phyloP scores from a whole-genome alignment of 345 rosid species.

The Toxicodendron radicans region DNA sequence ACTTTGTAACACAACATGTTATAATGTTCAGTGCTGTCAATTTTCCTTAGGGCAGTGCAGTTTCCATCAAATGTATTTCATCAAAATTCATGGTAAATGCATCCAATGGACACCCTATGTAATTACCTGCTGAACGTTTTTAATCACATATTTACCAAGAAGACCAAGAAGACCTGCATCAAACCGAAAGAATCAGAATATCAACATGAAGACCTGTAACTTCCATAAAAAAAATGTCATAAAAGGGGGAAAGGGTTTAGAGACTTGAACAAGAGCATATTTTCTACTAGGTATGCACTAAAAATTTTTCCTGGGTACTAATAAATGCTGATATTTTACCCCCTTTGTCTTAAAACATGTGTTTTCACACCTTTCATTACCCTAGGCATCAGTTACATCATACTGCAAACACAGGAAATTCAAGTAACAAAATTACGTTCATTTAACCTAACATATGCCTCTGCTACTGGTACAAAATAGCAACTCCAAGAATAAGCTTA shows the following conservation, averaged over 20 bases:
- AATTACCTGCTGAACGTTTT: conserved; percentile 65
- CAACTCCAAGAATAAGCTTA: background rate
- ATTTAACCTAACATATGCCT: no score
- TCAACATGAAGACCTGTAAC: background rate
- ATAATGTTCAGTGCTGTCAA: background rate
- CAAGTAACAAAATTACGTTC: no score
- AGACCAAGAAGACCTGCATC: conserved; percentile 42
- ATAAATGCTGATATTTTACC: no score
- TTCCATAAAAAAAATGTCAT: background rate
- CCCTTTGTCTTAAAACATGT: background rate
- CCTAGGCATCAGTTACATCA: background rate
- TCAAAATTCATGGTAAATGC: background rate
- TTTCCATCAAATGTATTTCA: background rate
- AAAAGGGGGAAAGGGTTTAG: background rate
- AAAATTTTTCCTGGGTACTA: background rate
- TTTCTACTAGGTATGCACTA: background rate
- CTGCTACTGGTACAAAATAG: background rate
- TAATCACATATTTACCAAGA: conserved; percentile 48
- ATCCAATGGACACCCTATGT: background rate
- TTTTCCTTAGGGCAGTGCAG: background rate
- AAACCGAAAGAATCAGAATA: background rate
- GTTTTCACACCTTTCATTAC: background rate
- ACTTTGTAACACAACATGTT: background rate
- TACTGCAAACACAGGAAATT: no score
- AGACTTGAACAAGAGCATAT: background rate